A percentile compares a stretch with the other conserved stretches of the same genome.
These are phyloP conservation scores for Fusarium sp. DNA, from an alignment of 2,329 filamentous ascomycete species.

Conservation along the genomic window DNA sequence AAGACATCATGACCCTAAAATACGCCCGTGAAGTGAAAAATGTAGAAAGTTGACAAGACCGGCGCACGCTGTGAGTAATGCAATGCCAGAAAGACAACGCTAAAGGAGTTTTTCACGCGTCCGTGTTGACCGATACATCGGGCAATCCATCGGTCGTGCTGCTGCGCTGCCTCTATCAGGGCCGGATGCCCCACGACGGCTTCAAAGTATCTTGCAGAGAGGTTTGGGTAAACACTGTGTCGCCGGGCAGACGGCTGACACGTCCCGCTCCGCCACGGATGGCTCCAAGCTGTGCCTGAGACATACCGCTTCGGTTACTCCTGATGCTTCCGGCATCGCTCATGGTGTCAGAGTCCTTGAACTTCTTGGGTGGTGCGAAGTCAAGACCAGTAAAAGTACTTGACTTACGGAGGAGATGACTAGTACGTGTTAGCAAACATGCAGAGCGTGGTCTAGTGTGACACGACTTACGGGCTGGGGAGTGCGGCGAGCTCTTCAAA, in stretches of 20 bases:
- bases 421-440: slow-evolving; percentile 49
- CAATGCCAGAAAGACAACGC: slow-evolving; percentile 41
- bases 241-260: slow-evolving; percentile 82
- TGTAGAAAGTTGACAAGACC: slow-evolving; percentile 40
- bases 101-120: slow-evolving; percentile 21
- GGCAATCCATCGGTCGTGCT: slow-evolving; percentile 6
- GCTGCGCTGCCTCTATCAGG: slow-evolving; percentile 43
- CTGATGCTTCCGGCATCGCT: slow-evolving; percentile 73
- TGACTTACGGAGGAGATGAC: slow-evolving; percentile 78
- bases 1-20: slow-evolving; percentile 46
- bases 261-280: slow-evolving; percentile 86
- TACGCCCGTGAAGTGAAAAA: slow-evolving; percentile 44
- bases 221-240: slow-evolving; percentile 79
- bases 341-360: slow-evolving; percentile 68
- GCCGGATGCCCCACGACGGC: slow-evolving; percentile 66
- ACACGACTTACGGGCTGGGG: slow-evolving; percentile 83
- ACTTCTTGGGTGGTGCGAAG: slow-evolving; percentile 80
- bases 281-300: slow-evolving; percentile 71
- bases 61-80: slow-evolving; percentile 44
- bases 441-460: too few relatives aligned
- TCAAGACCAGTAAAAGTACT: slow-evolving; percentile 81
- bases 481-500: slow-evolving; percentile 88
- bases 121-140: slow-evolving; percentile 6
- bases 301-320: slow-evolving; percentile 77
- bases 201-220: slow-evolving; percentile 70